Base-by-base conservation (phyloP, 2,329 filamentous ascomycete species). In the Dothideomycetidae sp. region DNA sequence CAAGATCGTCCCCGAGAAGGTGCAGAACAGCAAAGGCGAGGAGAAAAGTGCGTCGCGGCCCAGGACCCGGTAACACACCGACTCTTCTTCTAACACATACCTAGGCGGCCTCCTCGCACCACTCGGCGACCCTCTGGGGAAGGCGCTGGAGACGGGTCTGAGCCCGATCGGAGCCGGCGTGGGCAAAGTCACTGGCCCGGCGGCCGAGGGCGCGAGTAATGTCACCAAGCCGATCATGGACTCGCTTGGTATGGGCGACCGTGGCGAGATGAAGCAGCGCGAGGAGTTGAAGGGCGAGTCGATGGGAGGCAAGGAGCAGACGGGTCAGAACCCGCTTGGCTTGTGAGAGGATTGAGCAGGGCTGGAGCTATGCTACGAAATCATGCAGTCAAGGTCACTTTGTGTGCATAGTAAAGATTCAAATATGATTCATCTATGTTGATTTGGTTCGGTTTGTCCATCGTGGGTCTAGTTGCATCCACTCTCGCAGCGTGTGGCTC, bases 291-390 rank as follows among this genome's bases (percentile, higher is more conserved):
- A 52, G 17, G 51, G 47, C 3, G 44, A 50, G 36, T 12, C 42
- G 10, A 52, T 57, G 15, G 55, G 55, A 9, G 54, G 53, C 5
- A 56, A 57, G 18, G 37, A 46, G 35, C 54, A 57, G 50, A 53
- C 44, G 13, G 55, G 50, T 7, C 46, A 52, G 47, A 58, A 58
- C 41, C 54, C 54, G 31, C 39, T 57, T 23, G 53, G 54, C 2
- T 40, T 57, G 46, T 56, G n/a, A n/a, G n/a, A 33, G 33, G 4
- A 30, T 26, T 7, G 21, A 7, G 21, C 21, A 26, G n/a, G 21
- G 21, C 21, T n/a, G n/a, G n/a, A n/a, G n/a, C n/a, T n/a, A n/a
- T n/a, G n/a, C n/a, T n/a, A n/a, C n/a, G n/a, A n/a, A n/a, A n/a
- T n/a, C n/a, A n/a, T n/a, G n/a, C n/a, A n/a, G n/a, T n/a, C n/a